These are phyloP conservation scores for Microstegium vimineum DNA, from an alignment of 176 grass and related monocot species.

Conservation along the genomic window DNA sequence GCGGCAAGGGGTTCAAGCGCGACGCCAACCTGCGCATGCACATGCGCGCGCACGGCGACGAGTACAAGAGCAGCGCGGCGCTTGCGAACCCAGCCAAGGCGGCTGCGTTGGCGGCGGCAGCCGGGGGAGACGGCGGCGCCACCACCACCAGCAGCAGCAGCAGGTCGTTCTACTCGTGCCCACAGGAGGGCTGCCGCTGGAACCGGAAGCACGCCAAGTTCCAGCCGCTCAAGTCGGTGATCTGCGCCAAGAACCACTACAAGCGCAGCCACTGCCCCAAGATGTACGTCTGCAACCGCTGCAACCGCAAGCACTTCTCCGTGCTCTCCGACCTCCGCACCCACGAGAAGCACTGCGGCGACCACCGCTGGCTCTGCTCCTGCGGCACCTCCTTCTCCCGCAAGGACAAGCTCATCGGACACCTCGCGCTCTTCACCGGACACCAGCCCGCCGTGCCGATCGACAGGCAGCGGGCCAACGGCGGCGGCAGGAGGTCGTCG, in stretches of 20 bases:
- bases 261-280: slow-evolving; percentile 96
- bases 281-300: slow-evolving; percentile 98
- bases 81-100: slow-evolving; percentile 51
- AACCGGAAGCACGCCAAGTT: slow-evolving; percentile 82
- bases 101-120: too few species aligned
- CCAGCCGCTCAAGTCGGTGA: slow-evolving; percentile 82
- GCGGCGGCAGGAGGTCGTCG: not conserved
- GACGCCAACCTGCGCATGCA: slow-evolving; percentile 98
- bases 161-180: slow-evolving; percentile 70
- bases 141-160: not conserved
- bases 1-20: slow-evolving; percentile 98
- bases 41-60: slow-evolving; percentile 96
- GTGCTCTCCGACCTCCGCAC: slow-evolving; percentile 91
- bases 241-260: slow-evolving; percentile 97
- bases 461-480: not conserved
- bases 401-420: slow-evolving; percentile 89
- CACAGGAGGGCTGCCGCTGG: slow-evolving; percentile 81
- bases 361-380: slow-evolving; percentile 84
- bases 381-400: slow-evolving; percentile 87
- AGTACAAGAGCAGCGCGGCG: slow-evolving; percentile 87
- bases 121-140: not conserved
- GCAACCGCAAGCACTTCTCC: slow-evolving; percentile 80
- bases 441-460: slow-evolving; percentile 47
- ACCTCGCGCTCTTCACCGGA: slow-evolving; percentile 63
- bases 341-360: slow-evolving; percentile 96